These are phyloP conservation scores for Medicago lupulina DNA, from an alignment of 306 rosid genomes.

Conservation along the genomic window DNA sequence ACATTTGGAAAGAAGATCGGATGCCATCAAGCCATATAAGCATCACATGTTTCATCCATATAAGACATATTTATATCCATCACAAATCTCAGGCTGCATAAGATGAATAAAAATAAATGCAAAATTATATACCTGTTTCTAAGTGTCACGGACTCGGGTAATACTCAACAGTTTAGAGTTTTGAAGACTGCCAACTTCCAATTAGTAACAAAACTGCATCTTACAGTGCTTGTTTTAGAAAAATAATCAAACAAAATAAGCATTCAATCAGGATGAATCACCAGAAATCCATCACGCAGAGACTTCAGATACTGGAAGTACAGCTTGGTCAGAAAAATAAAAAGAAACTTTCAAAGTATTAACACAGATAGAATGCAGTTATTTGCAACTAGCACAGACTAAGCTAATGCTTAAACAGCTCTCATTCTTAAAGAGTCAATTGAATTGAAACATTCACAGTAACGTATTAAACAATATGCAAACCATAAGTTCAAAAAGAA, in stretches of 20 bases:
- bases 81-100: slow-evolving; percentile 35
- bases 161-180: slow-evolving; percentile 24
- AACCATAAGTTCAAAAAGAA: slow-evolving; percentile 14
- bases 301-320: slow-evolving; percentile 38
- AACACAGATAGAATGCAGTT: slow-evolving; percentile 9
- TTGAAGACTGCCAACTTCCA: slow-evolving; percentile 37
- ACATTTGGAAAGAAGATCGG: slow-evolving; percentile 10
- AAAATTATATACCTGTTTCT: slow-evolving; percentile 37
- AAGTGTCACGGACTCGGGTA: slow-evolving; percentile 3
- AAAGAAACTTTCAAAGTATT: slow-evolving; percentile 7
- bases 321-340: slow-evolving; percentile 30
- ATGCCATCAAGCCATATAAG: slow-evolving; percentile 30
- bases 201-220: slow-evolving; percentile 22
- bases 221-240: slow-evolving; percentile 37
- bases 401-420: background rate
- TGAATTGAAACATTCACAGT: slow-evolving; percentile 10
- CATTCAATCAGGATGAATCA: slow-evolving; percentile 37
- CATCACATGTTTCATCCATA: slow-evolving; percentile 32
- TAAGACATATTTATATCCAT: background rate
- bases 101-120: slow-evolving; percentile 19
- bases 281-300: slow-evolving; percentile 39
- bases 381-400: slow-evolving; percentile 37
- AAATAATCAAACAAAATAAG: slow-evolving; percentile 36
- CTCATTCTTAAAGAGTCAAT: slow-evolving; percentile 14
- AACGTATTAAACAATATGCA: slow-evolving; percentile 27